A percentile compares a stretch with the other conserved stretches of the same genome.
Evolutionary conservation across 1,139 yeast species (phyloP).

Genomic region (Pichia sp.): DNA sequence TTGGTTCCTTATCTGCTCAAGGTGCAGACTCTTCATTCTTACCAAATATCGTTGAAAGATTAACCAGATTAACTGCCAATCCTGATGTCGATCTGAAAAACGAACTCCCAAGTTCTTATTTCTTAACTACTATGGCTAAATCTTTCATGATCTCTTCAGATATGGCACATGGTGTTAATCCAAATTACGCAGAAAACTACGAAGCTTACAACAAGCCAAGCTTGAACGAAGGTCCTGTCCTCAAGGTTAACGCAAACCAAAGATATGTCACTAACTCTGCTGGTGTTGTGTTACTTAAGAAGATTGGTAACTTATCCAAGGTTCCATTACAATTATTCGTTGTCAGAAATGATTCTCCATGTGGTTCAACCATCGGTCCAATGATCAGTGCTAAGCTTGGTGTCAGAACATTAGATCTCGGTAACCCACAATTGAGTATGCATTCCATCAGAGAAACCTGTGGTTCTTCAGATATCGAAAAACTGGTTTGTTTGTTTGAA

Average conservation of each 20-base stretch:
- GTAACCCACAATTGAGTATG: conserved; percentile 95
- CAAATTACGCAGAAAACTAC: conserved; percentile 76
- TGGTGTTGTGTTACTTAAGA: conserved; percentile 77
- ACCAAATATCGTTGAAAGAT: conserved; percentile 71
- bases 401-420: conserved; percentile 84
- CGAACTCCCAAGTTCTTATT: conserved; percentile 33
- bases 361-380: conserved; percentile 98
- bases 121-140: conserved; percentile 68
- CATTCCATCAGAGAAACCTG: conserved; percentile 95
- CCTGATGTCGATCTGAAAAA: conserved; percentile 37
- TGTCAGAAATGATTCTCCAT: conserved; percentile 87
- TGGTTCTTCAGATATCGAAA: conserved; percentile 71
- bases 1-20: conserved; percentile 92
- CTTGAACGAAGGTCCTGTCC: conserved; percentile 86
- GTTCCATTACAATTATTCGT: conserved; percentile 84
- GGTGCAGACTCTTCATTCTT: conserved; percentile 95
- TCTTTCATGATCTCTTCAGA: conserved; percentile 92
- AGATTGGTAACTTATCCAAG: conserved; percentile 61
- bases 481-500: conserved; percentile 59
- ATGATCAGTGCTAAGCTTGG: conserved; percentile 88
- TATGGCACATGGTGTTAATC: conserved; percentile 97
- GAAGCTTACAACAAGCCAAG: conserved; percentile 79
- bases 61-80: conserved; percentile 49
- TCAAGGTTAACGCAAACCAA: conserved; percentile 93
- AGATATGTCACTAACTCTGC: conserved; percentile 93